Evolutionary conservation across 306 rosid genomes (phyloP).

Genomic region (Purshia tridentata): DNA sequence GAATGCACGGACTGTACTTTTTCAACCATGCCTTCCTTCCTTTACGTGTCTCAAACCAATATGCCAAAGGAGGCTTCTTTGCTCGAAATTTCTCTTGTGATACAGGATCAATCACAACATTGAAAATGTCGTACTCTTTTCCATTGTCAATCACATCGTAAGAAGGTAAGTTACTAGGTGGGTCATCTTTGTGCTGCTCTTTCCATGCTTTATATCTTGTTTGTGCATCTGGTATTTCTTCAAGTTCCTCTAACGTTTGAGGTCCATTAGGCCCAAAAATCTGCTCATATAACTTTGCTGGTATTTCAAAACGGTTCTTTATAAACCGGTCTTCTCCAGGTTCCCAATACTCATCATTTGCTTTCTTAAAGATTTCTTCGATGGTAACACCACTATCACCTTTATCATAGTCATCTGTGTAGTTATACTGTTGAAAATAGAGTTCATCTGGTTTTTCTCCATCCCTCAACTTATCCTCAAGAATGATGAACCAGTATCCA

Average conservation of each 20-base stretch:
- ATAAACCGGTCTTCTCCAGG: slow-evolving; percentile 87
- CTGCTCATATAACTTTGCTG: slow-evolving; percentile 86
- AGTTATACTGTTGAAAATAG: slow-evolving; percentile 91
- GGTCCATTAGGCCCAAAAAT: slow-evolving; percentile 98
- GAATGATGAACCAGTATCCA: slow-evolving; percentile 95
- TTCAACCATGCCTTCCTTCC: slow-evolving; percentile 95
- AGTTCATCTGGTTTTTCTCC: slow-evolving; percentile 87
- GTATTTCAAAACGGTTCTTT: slow-evolving; percentile 69
- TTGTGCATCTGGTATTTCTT: slow-evolving; percentile 82
- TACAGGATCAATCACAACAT: slow-evolving; percentile 62
- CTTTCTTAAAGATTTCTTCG: slow-evolving; percentile 75
- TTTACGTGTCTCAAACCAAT: slow-evolving; percentile 93
- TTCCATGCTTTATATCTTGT: slow-evolving; percentile 85
- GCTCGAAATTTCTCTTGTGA: slow-evolving; percentile 55
- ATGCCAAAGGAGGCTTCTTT: slow-evolving; percentile 73
- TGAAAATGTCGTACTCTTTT: slow-evolving; percentile 78
- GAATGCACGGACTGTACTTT: slow-evolving; percentile 76
- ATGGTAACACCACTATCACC: slow-evolving; percentile 87
- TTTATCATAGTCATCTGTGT: slow-evolving; percentile 85
- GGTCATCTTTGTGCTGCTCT: slow-evolving; percentile 62
- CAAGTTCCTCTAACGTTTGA: slow-evolving; percentile 76
- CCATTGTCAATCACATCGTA: slow-evolving; percentile 75
- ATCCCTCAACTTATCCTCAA: slow-evolving; percentile 81
- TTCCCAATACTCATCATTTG: slow-evolving; percentile 89
- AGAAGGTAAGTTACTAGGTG: slow-evolving; percentile 46